Base-by-base conservation (phyloP, 2,329 filamentous ascomycete genomes). In the Exophiala viscosa region DNA sequence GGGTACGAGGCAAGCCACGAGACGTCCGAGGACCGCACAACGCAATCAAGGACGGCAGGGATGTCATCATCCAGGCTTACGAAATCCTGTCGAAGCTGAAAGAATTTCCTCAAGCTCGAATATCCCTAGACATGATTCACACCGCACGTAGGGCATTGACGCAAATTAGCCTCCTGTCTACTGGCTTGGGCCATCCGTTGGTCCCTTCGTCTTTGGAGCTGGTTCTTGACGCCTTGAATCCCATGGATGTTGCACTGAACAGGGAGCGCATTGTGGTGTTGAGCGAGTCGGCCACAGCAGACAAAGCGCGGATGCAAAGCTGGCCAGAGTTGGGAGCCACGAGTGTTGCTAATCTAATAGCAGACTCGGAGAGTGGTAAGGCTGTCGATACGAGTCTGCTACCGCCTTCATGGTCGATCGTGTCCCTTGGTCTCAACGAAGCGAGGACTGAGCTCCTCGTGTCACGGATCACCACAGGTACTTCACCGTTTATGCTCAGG, bases 321-420 rank as follows among this genome's bases (percentile, higher is more conserved):
- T 52, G 54, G 42, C 51, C 51, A 34, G 31, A 42, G 13, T 13
- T 49, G 13, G n/a, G 17, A 32, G 32, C 17, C 17, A 28, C 28
- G 1, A n/a, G 14, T 20, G 10, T 9, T 31, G 13, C 40, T 7
- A 5, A 3, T n/a, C 11, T 18, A 1, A 8, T 6, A 13, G 28
- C 40, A 28, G 5, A 23, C 20, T 23, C 1, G 17, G 18, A 42
- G 14, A 8, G 14, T 10, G 8, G 7, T 14, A 18, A 39, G 76
- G 77, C 20, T 95, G 96, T 64, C 41, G 96, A 90, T 62, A 79
- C 96, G 45, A 88, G 96, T 64, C 86, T 92, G 45, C 83, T 99
- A 5, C 95, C 93, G 0, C 72, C 76, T 35, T 76, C 79, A 5
- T 99, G 93, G 93, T 90, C 84, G 42, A 87, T 91, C 1, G 75